Evolutionary conservation across 2,329 filamentous ascomycete genomes (phyloP), one percentile per base, ranked within the genome.

Genomic region (Aureobasidium sp.): DNA sequence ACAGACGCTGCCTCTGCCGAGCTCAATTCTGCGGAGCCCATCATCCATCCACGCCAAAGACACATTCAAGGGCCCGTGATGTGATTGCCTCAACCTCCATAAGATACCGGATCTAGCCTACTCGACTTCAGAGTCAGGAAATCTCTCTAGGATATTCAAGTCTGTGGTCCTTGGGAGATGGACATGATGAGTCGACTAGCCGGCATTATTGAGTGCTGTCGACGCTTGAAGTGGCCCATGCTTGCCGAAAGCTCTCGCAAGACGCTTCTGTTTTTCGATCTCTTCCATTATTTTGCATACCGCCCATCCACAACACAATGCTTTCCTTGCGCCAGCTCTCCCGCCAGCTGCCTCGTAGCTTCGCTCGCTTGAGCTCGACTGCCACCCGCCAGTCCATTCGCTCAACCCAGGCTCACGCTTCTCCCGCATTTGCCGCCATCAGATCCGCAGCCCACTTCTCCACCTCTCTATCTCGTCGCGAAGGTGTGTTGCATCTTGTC

Each of bases 281-380:
- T 14, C 16, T 21, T 7, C 19, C 35, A 38, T 38, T 7, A 38
- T 12, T 35, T 35, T 35, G 6, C 17, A 40, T 12, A 25, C 5
- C 24, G 24, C 12, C 45, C 7, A 30, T 22, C 32, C 48, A 30
- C 40, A 29, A 25, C 60, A 63, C 17, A 17, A 77, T 76, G 74
- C 63, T 74, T 49, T 71, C 71, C 53, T 66, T 75, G 48, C 68
- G 73, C 53, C 66, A 68, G 53, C 60, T 76, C 57, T 68, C 72
- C 56, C 73, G 74, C 57, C 66, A 68, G 30, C 68, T 70, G 48
- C 72, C 74, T 37, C 70, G 73, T 52, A 66, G 69, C 14, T 60
- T 67, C 47, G 64, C 69, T 52, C 72, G 71, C 55, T 59, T 74
- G 56, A 67, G 69, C 50, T 63, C 68, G 47, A 64, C 66, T 59